Conservation (phyloP, 371 early-diverging fungal species). For the Mortierella sp. region DNA sequence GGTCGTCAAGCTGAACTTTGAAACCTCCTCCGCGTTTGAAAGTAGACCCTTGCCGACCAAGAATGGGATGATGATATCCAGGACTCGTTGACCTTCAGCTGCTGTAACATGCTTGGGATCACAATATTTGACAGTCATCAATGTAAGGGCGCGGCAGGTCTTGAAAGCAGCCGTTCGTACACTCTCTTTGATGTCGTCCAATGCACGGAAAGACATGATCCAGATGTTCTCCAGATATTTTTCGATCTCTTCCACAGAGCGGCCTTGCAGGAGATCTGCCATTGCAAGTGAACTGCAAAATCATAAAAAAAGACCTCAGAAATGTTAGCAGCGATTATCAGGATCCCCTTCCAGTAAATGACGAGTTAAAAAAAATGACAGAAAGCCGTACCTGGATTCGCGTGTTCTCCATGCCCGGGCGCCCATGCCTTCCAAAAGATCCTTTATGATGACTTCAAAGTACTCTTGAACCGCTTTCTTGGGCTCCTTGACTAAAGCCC, state of each 20-base stretch:
- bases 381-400: conserved; percentile 68
- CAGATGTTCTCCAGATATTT: conserved; percentile 85
- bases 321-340: background rate
- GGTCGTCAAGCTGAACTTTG: conserved; percentile 84
- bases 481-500: conserved; percentile 81
- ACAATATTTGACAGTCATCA: conserved; percentile 86
- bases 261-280: conserved; percentile 82
- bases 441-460: conserved; percentile 86
- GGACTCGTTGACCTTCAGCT: conserved; percentile 75
- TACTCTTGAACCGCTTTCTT: conserved; percentile 83
- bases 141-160: conserved; percentile 83
- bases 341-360: background rate
- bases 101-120: conserved; percentile 77
- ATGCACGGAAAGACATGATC: conserved; percentile 89
- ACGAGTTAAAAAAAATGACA: background rate
- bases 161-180: conserved; percentile 89
- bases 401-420: conserved; percentile 92
- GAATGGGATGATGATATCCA: conserved; percentile 88
- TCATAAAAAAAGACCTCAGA: conserved; percentile 21
- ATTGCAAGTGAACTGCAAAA: conserved; percentile 78
- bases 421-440: conserved; percentile 80
- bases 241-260: conserved; percentile 76
- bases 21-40: conserved; percentile 91
- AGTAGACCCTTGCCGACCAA: conserved; percentile 86
- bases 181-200: conserved; percentile 96